A percentile compares a stretch with the other conserved stretches of the same genome.
phyloP scores from a whole-genome alignment of 495 filamentous ascomycete genomes.

The Durotheca rogersii region DNA sequence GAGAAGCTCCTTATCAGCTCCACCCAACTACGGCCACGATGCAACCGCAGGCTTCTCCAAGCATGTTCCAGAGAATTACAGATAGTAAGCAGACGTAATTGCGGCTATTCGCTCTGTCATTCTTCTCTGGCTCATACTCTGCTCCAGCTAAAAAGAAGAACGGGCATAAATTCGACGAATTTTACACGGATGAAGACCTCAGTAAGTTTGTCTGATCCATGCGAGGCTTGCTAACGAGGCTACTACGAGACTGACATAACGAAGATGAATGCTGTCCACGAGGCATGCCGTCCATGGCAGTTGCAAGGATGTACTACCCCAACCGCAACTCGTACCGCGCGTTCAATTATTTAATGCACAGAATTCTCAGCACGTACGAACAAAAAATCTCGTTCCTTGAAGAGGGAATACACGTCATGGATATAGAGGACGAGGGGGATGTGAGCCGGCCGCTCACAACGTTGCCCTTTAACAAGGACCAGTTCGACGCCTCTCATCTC shows the following conservation, averaged over 20 bases:
- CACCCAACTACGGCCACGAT: not conserved
- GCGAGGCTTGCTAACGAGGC: no score
- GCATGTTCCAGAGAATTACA: slow-evolving; percentile 12
- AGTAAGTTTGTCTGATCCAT: slow-evolving; percentile 2
- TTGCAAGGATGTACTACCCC: slow-evolving; percentile 3
- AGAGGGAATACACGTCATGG: slow-evolving; percentile 14
- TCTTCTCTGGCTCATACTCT: not conserved
- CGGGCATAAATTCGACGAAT: slow-evolving; percentile 5
- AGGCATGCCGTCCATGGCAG: slow-evolving; percentile 13
- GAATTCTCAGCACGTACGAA: slow-evolving; percentile 8
- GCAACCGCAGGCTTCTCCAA: not conserved
- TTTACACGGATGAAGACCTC: slow-evolving; percentile 23
- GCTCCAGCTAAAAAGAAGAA: slow-evolving; percentile 3
- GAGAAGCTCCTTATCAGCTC: slow-evolving; percentile 4
- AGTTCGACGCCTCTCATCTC: slow-evolving; percentile 11
- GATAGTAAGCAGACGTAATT: not conserved
- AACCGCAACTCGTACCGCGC: slow-evolving; percentile 4
- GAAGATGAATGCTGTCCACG: slow-evolving; percentile 7
- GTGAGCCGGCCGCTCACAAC: not conserved
- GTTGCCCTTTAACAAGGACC: slow-evolving; percentile 9
- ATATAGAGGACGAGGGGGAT: slow-evolving; percentile 7
- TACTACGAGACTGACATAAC: not conserved
- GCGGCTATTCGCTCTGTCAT: not conserved
- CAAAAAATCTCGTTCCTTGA: slow-evolving; percentile 12
- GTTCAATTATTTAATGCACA: slow-evolving; percentile 1